A percentile compares a stretch with the other conserved stretches of the same genome.
Evolutionary conservation across 805 yeast species (phyloP).

Genomic region (Metschnikowia shivogae): DNA sequence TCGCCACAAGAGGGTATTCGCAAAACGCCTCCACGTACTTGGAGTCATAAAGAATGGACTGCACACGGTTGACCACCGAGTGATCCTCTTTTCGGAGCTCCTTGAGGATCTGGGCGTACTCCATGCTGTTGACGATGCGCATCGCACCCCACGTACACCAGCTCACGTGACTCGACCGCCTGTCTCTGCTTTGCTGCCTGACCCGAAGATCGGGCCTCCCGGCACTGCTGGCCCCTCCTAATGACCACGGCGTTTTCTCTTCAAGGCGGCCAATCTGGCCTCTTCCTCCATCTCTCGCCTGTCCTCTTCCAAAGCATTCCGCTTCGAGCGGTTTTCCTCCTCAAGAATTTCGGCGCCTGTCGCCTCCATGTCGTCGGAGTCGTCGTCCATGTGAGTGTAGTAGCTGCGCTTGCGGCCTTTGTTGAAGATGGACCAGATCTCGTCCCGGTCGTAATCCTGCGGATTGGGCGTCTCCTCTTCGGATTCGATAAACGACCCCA

Average conservation of each 20-base stretch:
- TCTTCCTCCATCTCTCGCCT: conserved; percentile 61
- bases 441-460: conserved; percentile 70
- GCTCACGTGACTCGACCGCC: neutral
- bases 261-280: conserved; percentile 45
- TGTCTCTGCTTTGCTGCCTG: too few relatives aligned
- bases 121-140: conserved; percentile 11
- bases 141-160: neutral
- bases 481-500: conserved; percentile 56
- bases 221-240: too few relatives aligned
- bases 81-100: conserved; percentile 50
- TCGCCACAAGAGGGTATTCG: conserved; percentile 51
- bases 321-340: conserved; percentile 71
- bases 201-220: too few relatives aligned
- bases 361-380: conserved; percentile 84
- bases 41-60: conserved; percentile 43
- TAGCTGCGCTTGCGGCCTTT: conserved; percentile 52
- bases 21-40: conserved; percentile 17
- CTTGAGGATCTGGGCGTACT: conserved; percentile 15
- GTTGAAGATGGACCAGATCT: conserved; percentile 84
- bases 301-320: conserved; percentile 74
- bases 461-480: conserved; percentile 21
- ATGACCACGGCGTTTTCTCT: conserved; percentile 14
- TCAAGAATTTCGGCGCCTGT: conserved; percentile 83
- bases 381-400: conserved; percentile 44
- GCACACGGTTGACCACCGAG: conserved; percentile 61